Evolutionary conservation across 768 basidiomycete species (phyloP).

Genomic region (Arthromyces matolae): DNA sequence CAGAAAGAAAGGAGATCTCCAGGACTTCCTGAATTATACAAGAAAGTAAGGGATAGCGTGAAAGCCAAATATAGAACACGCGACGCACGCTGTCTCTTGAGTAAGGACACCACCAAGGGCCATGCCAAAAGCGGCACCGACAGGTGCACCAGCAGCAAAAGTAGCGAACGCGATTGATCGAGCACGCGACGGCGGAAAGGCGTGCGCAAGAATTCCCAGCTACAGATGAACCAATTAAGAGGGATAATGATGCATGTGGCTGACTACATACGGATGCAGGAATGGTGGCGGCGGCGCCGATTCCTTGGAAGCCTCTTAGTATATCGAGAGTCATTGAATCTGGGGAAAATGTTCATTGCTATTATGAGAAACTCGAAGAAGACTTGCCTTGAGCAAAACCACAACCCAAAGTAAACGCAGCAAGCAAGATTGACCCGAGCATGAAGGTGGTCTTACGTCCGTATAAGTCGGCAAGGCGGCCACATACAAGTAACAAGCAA

Average conservation of each 20-base stretch:
- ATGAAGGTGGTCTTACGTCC: conserved; percentile 71
- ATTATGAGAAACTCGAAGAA: not conserved
- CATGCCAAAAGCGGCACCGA: conserved; percentile 72
- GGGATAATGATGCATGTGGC: conserved; percentile 4
- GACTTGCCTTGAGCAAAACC: conserved; percentile 54
- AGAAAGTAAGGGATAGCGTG: no score
- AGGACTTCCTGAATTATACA: conserved; percentile 55
- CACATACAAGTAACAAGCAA: conserved; percentile 73
- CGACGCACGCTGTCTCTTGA: conserved; percentile 41
- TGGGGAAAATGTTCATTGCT: conserved; percentile 19
- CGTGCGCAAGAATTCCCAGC: conserved; percentile 79
- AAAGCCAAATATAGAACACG: not conserved
- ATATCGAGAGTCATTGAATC: conserved; percentile 62
- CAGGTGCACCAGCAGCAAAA: conserved; percentile 80
- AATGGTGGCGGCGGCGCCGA: conserved; percentile 74
- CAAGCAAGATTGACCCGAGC: conserved; percentile 50
- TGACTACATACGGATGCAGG: conserved; percentile 59
- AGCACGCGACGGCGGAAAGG: conserved; percentile 63
- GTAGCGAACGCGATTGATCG: conserved; percentile 79
- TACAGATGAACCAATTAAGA: conserved; percentile 21
- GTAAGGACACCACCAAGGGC: conserved; percentile 71
- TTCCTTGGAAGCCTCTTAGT: conserved; percentile 74
- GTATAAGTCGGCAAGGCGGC: conserved; percentile 76
- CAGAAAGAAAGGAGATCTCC: conserved; percentile 65
- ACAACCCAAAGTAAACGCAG: conserved; percentile 58